Conservation (phyloP, 257 asterid species). For the Nicotiana sylvestris region DNA sequence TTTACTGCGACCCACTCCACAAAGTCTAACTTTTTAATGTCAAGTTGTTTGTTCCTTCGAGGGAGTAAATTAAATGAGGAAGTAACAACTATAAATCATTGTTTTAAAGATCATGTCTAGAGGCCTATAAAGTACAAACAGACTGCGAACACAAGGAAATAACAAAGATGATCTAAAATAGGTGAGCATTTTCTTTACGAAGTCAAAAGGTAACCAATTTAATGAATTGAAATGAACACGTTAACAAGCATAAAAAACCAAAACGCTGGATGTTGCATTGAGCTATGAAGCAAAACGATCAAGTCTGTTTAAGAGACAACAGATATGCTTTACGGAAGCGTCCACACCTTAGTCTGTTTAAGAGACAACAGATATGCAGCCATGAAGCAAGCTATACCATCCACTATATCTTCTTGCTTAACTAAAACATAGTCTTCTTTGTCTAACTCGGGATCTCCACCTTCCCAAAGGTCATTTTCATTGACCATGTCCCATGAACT, state of each 20-base stretch:
- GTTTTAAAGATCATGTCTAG: background rate
- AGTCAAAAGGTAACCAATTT: background rate
- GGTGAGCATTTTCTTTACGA: background rate
- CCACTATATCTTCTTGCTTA: slow-evolving; percentile 95
- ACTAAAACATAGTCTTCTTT: slow-evolving; percentile 87
- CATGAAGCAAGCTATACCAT: slow-evolving; percentile 97
- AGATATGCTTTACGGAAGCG: background rate
- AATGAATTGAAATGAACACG: background rate
- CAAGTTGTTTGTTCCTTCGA: background rate
- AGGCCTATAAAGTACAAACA: slow-evolving; percentile 1
- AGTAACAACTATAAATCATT: background rate
- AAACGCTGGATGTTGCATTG: slow-evolving; percentile 4
- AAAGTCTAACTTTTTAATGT: background rate
- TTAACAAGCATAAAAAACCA: background rate
- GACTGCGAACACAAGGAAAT: background rate
- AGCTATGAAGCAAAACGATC: background rate
- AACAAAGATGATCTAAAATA: background rate
- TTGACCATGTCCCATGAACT: slow-evolving; percentile 93
- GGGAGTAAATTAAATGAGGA: background rate
- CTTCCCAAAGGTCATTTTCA: slow-evolving; percentile 89
- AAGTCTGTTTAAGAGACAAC: background rate
- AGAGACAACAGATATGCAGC: slow-evolving; percentile 88
- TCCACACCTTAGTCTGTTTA: slow-evolving; percentile 78
- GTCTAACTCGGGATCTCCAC: slow-evolving; percentile 49
- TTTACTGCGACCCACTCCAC: background rate